Conservation (phyloP, 257 asterid genomes). For the Eustoma russellianum region DNA sequence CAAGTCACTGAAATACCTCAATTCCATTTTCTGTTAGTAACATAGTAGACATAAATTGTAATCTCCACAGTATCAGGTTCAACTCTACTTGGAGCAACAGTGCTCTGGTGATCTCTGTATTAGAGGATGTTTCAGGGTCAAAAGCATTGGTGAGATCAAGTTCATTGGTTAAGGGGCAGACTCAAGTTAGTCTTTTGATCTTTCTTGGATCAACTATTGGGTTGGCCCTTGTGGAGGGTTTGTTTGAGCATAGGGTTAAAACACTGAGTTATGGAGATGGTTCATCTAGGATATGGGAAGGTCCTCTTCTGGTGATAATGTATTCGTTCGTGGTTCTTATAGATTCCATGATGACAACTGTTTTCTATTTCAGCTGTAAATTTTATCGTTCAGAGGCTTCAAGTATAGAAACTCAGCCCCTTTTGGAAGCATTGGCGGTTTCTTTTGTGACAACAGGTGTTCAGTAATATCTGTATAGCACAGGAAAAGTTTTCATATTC, state of each 20-base stretch:
- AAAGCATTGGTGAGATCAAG: slow-evolving; percentile 77
- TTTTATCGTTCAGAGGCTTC: slow-evolving; percentile 64
- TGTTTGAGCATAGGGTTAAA: slow-evolving; percentile 87
- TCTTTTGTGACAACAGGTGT: slow-evolving; percentile 29
- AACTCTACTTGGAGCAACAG: too few relatives aligned
- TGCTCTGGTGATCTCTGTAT: slow-evolving; percentile 74
- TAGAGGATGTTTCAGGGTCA: slow-evolving; percentile 79
- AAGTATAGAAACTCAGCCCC: slow-evolving; percentile 40
- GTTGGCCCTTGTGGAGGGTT: slow-evolving; percentile 79
- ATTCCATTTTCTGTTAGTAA: too few relatives aligned
- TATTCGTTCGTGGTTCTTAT: slow-evolving; percentile 71
- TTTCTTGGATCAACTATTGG: slow-evolving; percentile 87
- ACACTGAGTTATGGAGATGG: slow-evolving; percentile 89
- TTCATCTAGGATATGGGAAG: slow-evolving; percentile 92
- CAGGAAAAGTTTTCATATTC: too few relatives aligned
- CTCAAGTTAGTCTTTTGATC: slow-evolving; percentile 82
- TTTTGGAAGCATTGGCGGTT: slow-evolving; percentile 44
- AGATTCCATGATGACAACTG: slow-evolving; percentile 83
- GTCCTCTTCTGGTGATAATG: slow-evolving; percentile 82
- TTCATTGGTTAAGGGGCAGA: slow-evolving; percentile 70
- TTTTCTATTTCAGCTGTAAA: slow-evolving; percentile 94
- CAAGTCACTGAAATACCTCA: too few relatives aligned
- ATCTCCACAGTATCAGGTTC: too few relatives aligned
- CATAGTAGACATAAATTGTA: too few relatives aligned
- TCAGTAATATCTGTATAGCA: slow-evolving; percentile 19